Evolutionary conservation across 2,329 filamentous ascomycete species (phyloP).

Genomic region (Apiospora aurea): DNA sequence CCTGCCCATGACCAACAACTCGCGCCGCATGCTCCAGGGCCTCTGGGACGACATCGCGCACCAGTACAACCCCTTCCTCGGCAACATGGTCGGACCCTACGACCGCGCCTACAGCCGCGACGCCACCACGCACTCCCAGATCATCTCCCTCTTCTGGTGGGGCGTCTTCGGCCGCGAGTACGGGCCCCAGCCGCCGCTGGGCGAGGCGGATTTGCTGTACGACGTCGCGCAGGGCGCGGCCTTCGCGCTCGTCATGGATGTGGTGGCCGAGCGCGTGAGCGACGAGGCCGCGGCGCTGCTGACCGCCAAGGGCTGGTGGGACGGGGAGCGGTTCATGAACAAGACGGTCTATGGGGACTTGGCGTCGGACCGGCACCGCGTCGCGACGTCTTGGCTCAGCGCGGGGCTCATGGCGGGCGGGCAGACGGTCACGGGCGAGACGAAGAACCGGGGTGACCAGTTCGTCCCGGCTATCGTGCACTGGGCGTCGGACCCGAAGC

Average conservation of each 20-base stretch:
- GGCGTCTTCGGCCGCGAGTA: conserved; percentile 49
- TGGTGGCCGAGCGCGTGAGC: conserved; percentile 40
- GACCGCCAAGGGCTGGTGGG: conserved; percentile 42
- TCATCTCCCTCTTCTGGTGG: conserved; percentile 52
- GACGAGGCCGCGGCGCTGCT: conserved; percentile 38
- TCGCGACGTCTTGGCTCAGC: conserved; percentile 50
- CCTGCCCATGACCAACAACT: conserved; percentile 40
- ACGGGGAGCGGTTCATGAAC: conserved; percentile 44
- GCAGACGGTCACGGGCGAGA: conserved; percentile 44
- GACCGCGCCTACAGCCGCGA: conserved; percentile 49
- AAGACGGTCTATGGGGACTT: conserved; percentile 47
- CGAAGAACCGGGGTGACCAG: conserved; percentile 46
- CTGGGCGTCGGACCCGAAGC: conserved; percentile 50
- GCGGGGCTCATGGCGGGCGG: conserved; percentile 52
- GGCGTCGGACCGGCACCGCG: conserved; percentile 39
- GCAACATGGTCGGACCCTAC: conserved; percentile 45
- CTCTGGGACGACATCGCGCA: conserved; percentile 46
- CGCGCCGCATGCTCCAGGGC: conserved; percentile 39
- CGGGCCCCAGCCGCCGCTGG: conserved; percentile 46
- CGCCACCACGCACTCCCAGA: conserved; percentile 47
- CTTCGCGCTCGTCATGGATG: conserved; percentile 47
- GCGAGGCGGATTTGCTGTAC: conserved; percentile 49
- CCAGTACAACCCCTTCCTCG: conserved; percentile 46
- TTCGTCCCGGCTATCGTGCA: conserved; percentile 55
- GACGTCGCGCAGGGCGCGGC: conserved; percentile 50